Evolutionary conservation across 2,329 filamentous ascomycete species (phyloP).

Genomic region (Aspergillus ochraceus): DNA sequence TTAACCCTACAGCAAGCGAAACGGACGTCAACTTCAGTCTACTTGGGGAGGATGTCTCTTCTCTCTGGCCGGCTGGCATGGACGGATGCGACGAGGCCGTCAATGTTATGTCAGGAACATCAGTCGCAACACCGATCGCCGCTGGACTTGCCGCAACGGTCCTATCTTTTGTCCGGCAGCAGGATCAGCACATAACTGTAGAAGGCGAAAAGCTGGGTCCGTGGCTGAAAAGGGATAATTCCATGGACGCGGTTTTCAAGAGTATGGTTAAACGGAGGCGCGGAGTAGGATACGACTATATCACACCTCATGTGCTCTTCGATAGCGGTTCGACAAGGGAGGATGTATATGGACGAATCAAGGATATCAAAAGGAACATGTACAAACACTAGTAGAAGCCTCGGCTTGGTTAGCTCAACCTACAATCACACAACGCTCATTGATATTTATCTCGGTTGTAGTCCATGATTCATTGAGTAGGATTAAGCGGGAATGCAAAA

Average conservation of each 20-base stretch:
- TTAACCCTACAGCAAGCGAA: conserved; percentile 13
- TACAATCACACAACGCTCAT: neutral
- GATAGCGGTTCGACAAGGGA: conserved; percentile 10
- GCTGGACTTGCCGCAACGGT: conserved; percentile 12
- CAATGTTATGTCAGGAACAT: conserved; percentile 12
- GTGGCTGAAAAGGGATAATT: conserved; percentile 9
- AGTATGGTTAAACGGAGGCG: conserved; percentile 12
- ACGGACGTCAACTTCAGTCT: conserved; percentile 15
- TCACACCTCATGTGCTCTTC: conserved; percentile 13
- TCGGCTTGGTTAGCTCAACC: neutral
- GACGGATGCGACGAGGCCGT: conserved; percentile 7
- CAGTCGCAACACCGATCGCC: conserved; percentile 15
- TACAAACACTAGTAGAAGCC: neutral
- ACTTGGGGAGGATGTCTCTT: conserved; percentile 14
- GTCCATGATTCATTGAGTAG: neutral
- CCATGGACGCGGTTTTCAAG: conserved; percentile 14
- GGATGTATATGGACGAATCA: conserved; percentile 7
- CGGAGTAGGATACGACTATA: conserved; percentile 13
- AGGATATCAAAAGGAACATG: conserved; percentile 3
- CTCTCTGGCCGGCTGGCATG: conserved; percentile 12
- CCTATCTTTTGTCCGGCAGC: conserved; percentile 10
- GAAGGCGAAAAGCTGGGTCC: conserved; percentile 8
- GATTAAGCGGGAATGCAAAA: conserved; percentile 23
- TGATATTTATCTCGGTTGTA: neutral
- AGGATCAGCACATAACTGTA: conserved; percentile 2